Percentiles rank a stretch among this genome's conserved stretches.
Evolutionary conservation across 495 filamentous ascomycete species (phyloP).

Genomic region (Cenococcum geophilum): DNA sequence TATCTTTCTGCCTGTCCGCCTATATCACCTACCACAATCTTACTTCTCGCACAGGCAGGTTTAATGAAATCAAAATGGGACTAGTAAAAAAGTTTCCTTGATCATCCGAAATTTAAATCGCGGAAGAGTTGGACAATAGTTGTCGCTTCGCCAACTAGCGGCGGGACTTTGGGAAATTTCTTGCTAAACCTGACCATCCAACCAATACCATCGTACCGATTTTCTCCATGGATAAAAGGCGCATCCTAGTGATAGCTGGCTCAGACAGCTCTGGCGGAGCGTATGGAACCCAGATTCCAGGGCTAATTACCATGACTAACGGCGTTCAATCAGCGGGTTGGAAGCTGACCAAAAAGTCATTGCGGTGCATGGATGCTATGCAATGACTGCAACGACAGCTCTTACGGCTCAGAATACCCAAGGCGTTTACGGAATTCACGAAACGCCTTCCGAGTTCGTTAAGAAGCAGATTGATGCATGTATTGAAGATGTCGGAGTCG

Average conservation of each 20-base stretch:
- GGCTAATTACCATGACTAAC: conserved; percentile 10
- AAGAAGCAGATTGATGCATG: conserved; percentile 77
- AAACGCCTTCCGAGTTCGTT: conserved; percentile 71
- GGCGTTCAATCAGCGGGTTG: conserved; percentile 57
- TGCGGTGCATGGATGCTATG: conserved; percentile 85
- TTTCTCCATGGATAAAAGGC: conserved; percentile 27
- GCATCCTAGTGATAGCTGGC: conserved; percentile 75
- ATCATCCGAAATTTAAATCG: no score
- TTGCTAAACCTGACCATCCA: not conserved
- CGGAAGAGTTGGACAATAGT: no score
- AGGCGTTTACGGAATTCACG: conserved; percentile 75
- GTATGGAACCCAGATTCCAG: conserved; percentile 48
- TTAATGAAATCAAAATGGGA: no score
- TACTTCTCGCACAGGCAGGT: no score
- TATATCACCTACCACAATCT: no score
- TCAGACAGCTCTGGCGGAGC: conserved; percentile 85
- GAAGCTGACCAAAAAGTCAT: conserved; percentile 96
- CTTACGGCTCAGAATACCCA: conserved; percentile 91
- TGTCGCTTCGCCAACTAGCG: no score
- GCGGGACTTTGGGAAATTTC: not conserved
- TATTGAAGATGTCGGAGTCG: conserved; percentile 74
- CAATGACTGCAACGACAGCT: conserved; percentile 93
- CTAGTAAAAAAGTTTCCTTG: no score
- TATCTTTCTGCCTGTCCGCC: no score
- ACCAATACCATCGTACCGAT: not conserved